Percentiles rank a stretch among this genome's conserved stretches.
Conservation (phyloP, 192 early-diverging fungal species). For the Piromyces sp. region DNA sequence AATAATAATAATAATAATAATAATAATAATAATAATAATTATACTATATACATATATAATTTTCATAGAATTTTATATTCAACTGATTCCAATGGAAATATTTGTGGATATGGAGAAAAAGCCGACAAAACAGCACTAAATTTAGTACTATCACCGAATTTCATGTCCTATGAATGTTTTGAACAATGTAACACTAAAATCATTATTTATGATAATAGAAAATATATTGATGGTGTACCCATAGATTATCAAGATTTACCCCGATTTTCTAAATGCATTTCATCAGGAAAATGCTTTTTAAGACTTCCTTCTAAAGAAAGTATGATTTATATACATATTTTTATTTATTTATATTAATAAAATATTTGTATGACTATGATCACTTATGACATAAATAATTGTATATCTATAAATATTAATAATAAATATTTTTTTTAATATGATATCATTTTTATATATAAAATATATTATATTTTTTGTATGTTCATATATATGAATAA, state of each 20-base stretch:
- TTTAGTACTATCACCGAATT: neutral
- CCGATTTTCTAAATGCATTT: neutral
- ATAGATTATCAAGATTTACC: neutral
- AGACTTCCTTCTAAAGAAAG: neutral
- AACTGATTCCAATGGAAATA: neutral
- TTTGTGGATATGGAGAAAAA: neutral
- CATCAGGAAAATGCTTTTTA: neutral
- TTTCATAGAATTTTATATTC: neutral
- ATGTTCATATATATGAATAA: no score
- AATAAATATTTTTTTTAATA: no score
- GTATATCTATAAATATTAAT: no score
- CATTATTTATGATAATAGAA: neutral
- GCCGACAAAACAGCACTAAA: neutral
- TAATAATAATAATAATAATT: neutral
- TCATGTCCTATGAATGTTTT: neutral
- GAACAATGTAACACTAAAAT: neutral
- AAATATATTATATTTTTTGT: no score
- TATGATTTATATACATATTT: neutral
- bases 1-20: no score
- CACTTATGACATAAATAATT: no score
- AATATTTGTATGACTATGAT: no score
- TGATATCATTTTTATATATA: no score
- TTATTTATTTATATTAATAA: no score
- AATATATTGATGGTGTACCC: neutral
- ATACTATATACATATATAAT: no score